phyloP scores from a whole-genome alignment of 345 rosid genomes.

The Aurinia saxatilis region DNA sequence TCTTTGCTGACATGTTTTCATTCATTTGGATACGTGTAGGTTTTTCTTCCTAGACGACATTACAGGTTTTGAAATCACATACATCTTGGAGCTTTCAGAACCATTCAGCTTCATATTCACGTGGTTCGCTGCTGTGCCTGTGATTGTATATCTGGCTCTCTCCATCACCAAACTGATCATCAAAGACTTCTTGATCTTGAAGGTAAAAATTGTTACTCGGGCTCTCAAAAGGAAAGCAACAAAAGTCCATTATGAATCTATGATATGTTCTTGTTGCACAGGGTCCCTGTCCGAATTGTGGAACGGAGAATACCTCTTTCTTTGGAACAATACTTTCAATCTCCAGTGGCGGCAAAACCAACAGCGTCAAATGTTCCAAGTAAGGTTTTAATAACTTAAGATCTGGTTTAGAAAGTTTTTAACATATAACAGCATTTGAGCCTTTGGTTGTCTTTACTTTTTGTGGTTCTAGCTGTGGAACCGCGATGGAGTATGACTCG shows the following conservation, averaged over 20 bases:
- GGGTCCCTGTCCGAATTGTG: slow-evolving; percentile 96
- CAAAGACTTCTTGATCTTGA: slow-evolving; percentile 71
- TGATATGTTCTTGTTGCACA: slow-evolving; percentile 19
- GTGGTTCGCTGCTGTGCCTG: slow-evolving; percentile 93
- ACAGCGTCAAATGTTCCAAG: slow-evolving; percentile 76
- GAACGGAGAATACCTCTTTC: slow-evolving; percentile 82
- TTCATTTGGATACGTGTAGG: slow-evolving; percentile 32
- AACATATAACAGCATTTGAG: background rate
- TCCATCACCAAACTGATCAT: slow-evolving; percentile 66
- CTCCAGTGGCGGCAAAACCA: slow-evolving; percentile 62
- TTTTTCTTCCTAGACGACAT: slow-evolving; percentile 95
- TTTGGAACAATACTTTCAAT: slow-evolving; percentile 81
- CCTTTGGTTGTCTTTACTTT: background rate
- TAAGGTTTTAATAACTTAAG: slow-evolving; percentile 33
- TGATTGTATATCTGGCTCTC: slow-evolving; percentile 55
- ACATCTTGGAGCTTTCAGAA: slow-evolving; percentile 82
- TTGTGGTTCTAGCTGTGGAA: slow-evolving; percentile 53
- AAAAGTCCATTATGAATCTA: background rate
- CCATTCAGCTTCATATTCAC: slow-evolving; percentile 95
- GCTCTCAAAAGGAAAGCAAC: background rate
- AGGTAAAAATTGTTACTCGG: slow-evolving; percentile 38
- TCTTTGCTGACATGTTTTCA: slow-evolving; percentile 2
- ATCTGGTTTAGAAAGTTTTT: background rate
- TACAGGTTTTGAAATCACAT: slow-evolving; percentile 88
- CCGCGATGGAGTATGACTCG: slow-evolving; percentile 47